phyloP scores from a whole-genome alignment of 129 eudicot species.

The Ambrosia artemisiifolia region DNA sequence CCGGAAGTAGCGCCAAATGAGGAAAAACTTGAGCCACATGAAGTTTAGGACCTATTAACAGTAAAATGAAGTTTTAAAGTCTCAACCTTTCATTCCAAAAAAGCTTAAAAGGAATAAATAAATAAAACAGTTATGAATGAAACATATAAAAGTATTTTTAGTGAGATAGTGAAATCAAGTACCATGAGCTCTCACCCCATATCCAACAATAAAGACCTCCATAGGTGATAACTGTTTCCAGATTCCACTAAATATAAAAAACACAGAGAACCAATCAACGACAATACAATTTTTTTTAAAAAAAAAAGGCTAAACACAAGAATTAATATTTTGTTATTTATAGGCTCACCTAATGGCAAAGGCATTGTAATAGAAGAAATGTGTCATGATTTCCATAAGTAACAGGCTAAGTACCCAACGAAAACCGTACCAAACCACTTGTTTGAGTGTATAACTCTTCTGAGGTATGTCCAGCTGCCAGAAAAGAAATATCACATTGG shows the following conservation, averaged over 20 bases:
- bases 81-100: slow-evolving; percentile 4
- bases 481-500: slow-evolving; percentile 4
- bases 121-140: neutral
- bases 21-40: slow-evolving; percentile 99
- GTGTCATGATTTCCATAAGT: slow-evolving; percentile 86
- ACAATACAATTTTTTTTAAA: neutral
- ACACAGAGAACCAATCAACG: slow-evolving; percentile 9
- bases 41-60: slow-evolving; percentile 77
- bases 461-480: slow-evolving; percentile 83
- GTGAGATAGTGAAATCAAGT: slow-evolving; percentile 23
- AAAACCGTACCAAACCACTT: slow-evolving; percentile 79
- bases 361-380: slow-evolving; percentile 85
- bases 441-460: slow-evolving; percentile 52
- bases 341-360: slow-evolving; percentile 75
- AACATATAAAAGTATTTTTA: neutral
- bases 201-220: slow-evolving; percentile 92
- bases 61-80: neutral
- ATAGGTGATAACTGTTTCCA: slow-evolving; percentile 85
- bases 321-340: neutral
- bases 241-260: slow-evolving; percentile 52
- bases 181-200: slow-evolving; percentile 80
- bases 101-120: neutral
- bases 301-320: neutral
- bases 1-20: slow-evolving; percentile 96
- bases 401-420: slow-evolving; percentile 73